Evolutionary conservation across 1,284 basidiomycete species (phyloP).

Genomic region (Stereum hirsutum): DNA sequence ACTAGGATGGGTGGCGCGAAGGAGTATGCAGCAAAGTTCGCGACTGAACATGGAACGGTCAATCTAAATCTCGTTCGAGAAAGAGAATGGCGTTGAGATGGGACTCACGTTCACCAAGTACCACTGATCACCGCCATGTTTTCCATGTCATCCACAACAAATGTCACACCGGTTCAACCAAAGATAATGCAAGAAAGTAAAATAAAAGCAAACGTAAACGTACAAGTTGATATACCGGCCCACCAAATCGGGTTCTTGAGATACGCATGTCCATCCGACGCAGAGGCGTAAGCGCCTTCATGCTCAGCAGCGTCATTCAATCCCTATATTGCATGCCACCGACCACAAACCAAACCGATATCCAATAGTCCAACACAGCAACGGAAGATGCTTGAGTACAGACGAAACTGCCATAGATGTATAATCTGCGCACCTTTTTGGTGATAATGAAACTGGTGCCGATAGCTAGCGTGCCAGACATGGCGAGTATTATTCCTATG

Average conservation of each 20-base stretch:
- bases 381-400: too few species aligned
- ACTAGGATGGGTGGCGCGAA: constrained; percentile 98
- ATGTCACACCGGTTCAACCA: too few species aligned
- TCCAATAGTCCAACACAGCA: not conserved
- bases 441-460: constrained; percentile 95
- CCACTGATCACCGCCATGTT: constrained; percentile 44
- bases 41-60: constrained; percentile 46
- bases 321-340: constrained; percentile 38
- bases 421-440: constrained; percentile 65
- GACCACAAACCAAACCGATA: not conserved
- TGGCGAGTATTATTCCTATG: constrained; percentile 80
- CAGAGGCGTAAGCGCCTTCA: constrained; percentile 37
- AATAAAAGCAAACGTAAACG: too few species aligned
- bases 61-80: not conserved
- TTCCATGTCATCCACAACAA: too few species aligned
- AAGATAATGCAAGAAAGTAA: too few species aligned
- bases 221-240: constrained; percentile 91
- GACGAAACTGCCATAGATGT: not conserved
- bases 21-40: constrained; percentile 98
- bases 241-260: constrained; percentile 96
- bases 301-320: constrained; percentile 70
- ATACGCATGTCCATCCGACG: constrained; percentile 80
- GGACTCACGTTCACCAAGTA: constrained; percentile 76
- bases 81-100: not conserved
- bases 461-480: constrained; percentile 79